Evolutionary conservation across 352 stramenopile species (phyloP).

Genomic region (Bremia lactucae): DNA sequence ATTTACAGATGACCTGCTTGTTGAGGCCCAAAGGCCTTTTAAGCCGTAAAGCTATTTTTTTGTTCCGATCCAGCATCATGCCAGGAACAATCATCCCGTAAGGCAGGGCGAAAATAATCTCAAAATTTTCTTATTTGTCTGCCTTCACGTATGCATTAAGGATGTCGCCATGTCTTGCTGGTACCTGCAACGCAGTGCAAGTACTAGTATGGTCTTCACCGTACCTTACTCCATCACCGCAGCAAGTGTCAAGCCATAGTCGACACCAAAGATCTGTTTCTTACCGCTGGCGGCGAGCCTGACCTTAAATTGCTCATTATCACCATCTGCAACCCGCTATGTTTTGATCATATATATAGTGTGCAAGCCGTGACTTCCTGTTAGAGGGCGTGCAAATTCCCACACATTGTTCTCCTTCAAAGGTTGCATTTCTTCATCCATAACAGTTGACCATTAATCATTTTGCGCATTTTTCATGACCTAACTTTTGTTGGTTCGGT

Average conservation of each 20-base stretch:
- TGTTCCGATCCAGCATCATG: too few species aligned
- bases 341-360: too few species aligned
- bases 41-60: too few species aligned
- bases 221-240: neutral
- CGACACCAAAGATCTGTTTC: neutral
- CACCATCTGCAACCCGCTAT: too few species aligned
- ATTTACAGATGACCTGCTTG: too few species aligned
- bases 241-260: neutral
- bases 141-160: neutral
- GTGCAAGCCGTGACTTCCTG: neutral
- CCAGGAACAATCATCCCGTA: too few species aligned
- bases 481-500: too few species aligned
- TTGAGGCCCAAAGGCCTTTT: too few species aligned
- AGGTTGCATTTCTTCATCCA: neutral
- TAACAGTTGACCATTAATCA: neutral
- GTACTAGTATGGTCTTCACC: neutral
- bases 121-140: neutral
- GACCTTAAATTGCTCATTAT: neutral
- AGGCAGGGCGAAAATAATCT: slow-evolving; percentile 7
- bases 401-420: neutral
- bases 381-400: neutral
- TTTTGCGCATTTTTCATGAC: too few species aligned
- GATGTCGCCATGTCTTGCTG: neutral
- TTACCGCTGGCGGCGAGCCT: neutral
- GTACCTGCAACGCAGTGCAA: neutral